Base-by-base conservation (phyloP, 441 rosid species). In the Melastoma candidum region DNA sequence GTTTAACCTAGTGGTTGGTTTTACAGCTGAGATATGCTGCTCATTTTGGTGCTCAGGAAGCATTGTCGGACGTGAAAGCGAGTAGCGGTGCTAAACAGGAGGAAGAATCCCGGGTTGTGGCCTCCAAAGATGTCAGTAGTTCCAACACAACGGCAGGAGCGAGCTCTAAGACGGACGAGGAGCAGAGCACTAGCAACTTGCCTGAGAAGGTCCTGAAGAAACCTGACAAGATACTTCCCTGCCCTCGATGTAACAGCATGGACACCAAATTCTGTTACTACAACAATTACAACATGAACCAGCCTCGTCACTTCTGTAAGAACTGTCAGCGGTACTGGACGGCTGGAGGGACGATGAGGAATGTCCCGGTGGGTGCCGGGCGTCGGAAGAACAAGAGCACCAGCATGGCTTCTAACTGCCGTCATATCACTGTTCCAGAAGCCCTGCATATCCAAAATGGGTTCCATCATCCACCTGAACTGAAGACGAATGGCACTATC, bases 311-410 rank as follows among this genome's bases (percentile, higher is more conserved):
- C 56, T 81, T 83, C 67, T 83, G 92, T 59, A 83, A 80, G 71
- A 71, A 77, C 60, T 80, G 90, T 32, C 87, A 83, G 68, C 77
- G 90, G 56, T 83, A 83, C 70, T 83, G 90, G 90, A 83, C 90
- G 1, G 87, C 84, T 12, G 90, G 90, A 43, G 90, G 90, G 49
- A 78, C 85, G 1, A 83, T 83, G 87, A 77, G 90, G 71, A 83
- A 81, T 24, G 90, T 83, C 32, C 90, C 90, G 0, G 84, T 83
- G 51, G 90, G 90, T 26, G 87, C 90, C 11, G 87, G 90, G 12
- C 72, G 90, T 7, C 85, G 90, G 29, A 83, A 81, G 83, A 84
- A 75, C 68, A 84, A 84, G 80, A 77, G 58, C 36, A 69, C 85
- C 79, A 77, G 60, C 36, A 69, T 83, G 0, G 61, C 80, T 46